phyloP scores from a whole-genome alignment of 106 monocot genomes.

The Phalaenopsis aphrodite region DNA sequence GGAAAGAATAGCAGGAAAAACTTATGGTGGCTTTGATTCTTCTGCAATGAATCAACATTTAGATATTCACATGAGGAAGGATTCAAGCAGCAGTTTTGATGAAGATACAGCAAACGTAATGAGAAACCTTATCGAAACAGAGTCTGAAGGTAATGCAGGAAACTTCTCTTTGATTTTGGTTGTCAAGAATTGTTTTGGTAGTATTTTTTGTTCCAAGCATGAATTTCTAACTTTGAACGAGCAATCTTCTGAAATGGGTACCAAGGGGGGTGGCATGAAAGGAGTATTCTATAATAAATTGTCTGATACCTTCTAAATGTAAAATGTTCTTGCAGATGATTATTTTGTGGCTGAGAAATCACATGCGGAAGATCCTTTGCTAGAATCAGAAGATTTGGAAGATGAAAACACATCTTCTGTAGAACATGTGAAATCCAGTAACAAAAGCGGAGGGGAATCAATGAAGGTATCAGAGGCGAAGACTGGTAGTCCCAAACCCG shows the following conservation, averaged over 20 bases:
- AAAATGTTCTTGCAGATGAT: constrained; percentile 20
- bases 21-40: constrained; percentile 19
- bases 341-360: constrained; percentile 18
- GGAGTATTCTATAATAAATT: neutral
- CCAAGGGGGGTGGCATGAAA: neutral
- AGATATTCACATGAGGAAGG: constrained; percentile 14
- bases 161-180: neutral
- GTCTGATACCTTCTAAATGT: neutral
- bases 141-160: constrained; percentile 24
- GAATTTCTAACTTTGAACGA: neutral
- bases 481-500: constrained; percentile 13
- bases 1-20: constrained; percentile 49
- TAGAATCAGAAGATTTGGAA: constrained; percentile 16
- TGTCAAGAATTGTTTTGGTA: neutral
- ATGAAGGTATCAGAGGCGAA: constrained; percentile 14
- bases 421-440: constrained; percentile 11
- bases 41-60: constrained; percentile 18
- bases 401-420: constrained; percentile 17
- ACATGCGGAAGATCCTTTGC: constrained; percentile 14
- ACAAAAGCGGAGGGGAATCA: constrained; percentile 11
- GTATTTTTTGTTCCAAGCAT: constrained; percentile 3
- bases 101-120: constrained; percentile 8
- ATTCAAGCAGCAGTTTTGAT: constrained; percentile 15
- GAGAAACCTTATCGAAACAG: constrained; percentile 10
- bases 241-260: neutral